A percentile compares a stretch with the other conserved stretches of the same genome.
These are phyloP conservation scores for Phytophthora pinifolia DNA, from an alignment of 352 stramenopile species.

Conservation along the genomic window DNA sequence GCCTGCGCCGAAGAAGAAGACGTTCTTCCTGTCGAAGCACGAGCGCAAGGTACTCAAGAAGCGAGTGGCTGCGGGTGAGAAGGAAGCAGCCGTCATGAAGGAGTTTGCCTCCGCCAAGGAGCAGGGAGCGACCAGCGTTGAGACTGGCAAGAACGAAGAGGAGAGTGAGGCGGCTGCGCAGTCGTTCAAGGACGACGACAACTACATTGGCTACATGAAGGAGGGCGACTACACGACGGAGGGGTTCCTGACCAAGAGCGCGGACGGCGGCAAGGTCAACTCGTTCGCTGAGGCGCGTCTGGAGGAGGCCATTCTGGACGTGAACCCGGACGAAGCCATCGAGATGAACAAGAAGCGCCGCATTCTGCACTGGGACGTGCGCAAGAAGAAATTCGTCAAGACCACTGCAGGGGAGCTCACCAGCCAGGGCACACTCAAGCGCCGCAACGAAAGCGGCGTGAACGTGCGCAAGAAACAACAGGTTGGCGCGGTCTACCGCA, in stretches of 20 bases:
- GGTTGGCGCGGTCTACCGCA: conserved; percentile 92
- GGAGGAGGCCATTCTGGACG: conserved; percentile 97
- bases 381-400: conserved; percentile 97
- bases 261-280: conserved; percentile 77
- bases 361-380: conserved; percentile 98
- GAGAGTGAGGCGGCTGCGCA: conserved; percentile 23
- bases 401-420: conserved; percentile 91
- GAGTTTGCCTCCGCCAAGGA: conserved; percentile 55
- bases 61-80: conserved; percentile 67
- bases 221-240: conserved; percentile 75
- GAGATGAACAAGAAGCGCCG: conserved; percentile 97
- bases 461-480: conserved; percentile 84
- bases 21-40: conserved; percentile 92
- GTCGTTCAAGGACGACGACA: conserved; percentile 77
- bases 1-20: conserved; percentile 48
- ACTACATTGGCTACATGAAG: conserved; percentile 89
- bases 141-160: conserved; percentile 28
- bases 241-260: conserved; percentile 70
- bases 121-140: conserved; percentile 11
- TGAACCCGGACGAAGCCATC: conserved; percentile 97
- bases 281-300: conserved; percentile 84
- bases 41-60: conserved; percentile 96
- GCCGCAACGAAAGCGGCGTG: conserved; percentile 85
- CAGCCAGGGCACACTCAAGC: conserved; percentile 75
- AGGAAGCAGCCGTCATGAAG: conserved; percentile 75